Conservation (phyloP, 1,284 basidiomycete genomes). For the Veloporphyrellus conicus region DNA sequence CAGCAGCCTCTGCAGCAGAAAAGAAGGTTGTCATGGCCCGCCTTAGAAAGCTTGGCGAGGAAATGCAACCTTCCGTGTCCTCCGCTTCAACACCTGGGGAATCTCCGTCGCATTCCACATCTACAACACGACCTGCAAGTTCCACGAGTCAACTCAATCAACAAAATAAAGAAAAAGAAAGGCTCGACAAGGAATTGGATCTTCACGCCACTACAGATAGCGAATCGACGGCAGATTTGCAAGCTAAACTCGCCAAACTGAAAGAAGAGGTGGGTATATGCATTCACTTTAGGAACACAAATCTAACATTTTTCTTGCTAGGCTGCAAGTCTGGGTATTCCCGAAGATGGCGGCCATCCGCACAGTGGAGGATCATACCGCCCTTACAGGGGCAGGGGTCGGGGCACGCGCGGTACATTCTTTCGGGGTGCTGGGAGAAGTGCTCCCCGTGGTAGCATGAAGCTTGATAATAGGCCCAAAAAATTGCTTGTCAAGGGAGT, state of each 20-base stretch:
- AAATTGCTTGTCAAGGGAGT: constrained; percentile 73
- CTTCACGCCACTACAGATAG: constrained; percentile 45
- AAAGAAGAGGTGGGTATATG: constrained; percentile 67
- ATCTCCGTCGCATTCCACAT: constrained; percentile 21
- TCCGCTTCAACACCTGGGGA: constrained; percentile 32
- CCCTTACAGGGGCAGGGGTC: constrained; percentile 68
- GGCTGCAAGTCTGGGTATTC: constrained; percentile 78
- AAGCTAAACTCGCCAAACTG: constrained; percentile 76
- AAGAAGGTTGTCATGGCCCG: constrained; percentile 79
- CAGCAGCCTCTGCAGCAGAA: constrained; percentile 62
- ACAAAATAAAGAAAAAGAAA: constrained; percentile 47
- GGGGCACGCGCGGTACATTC: constrained; percentile 56
- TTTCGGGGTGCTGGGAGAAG: constrained; percentile 63
- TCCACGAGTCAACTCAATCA: constrained; percentile 16
- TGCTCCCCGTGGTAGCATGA: constrained; percentile 68
- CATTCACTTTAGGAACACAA: not conserved
- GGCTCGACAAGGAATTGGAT: constrained; percentile 73
- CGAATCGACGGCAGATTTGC: constrained; percentile 68
- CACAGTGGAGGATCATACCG: constrained; percentile 49
- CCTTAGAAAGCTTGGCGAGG: constrained; percentile 74
- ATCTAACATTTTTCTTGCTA: constrained; percentile 24
- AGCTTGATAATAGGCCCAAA: constrained; percentile 87
- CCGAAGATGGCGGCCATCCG: constrained; percentile 42
- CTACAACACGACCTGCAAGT: constrained; percentile 24
- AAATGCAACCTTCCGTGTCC: constrained; percentile 56